Base-by-base conservation (phyloP, 2,329 filamentous ascomycete species). In the Exophiala xenobiotica region DNA sequence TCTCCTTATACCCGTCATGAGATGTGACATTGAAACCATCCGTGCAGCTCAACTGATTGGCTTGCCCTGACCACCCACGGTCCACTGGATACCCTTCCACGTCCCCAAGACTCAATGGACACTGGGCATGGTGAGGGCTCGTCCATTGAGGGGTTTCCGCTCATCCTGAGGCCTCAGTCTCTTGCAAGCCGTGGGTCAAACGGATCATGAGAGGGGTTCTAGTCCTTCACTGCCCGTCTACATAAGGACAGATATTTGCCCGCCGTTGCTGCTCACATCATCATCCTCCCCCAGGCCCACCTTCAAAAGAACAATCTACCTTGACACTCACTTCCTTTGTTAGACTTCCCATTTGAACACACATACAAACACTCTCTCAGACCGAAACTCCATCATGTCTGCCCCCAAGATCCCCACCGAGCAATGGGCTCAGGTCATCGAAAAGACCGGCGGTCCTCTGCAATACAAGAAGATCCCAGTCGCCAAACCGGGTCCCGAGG, bases 371-470 rank as follows among this genome's bases (percentile, higher is more conserved):
- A 38, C 26, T 16, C 19, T 27, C 29, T 48, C 37, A 35, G 29
- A 5, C 11, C 19, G 29, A 38, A 37, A 16, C 16, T 26, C 11
- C 49, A 56, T 24, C 33, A 60, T 60, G 58, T 52, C 58, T 45
- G 65, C 75, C 49, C 62, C 65, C 53, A 63, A 82, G 49, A 81
- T 96, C 65, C 92, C 92, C 53, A 81, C 79, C 44, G 85, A 85
- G 71, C 92, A 97, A 78, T 95, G 87, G 89, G 92, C 92, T 45
- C 88, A 93, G 73, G 88, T 97, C 63, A 78, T 93, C 64, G 88
- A 95, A 73, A 81, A 90, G 78, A 85, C 79, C 51, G 90, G 88
- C 62, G 85, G 84, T 49, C 81, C 85, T 77, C 76, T 68, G n/a
- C 61, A 67, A 41, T 71, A 69, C 67, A 73, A 71, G 56, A 64